Evolutionary conservation across 768 basidiomycete genomes (phyloP), one percentile per base, ranked within the genome.

Genomic region (Multifurca ochricompacta): DNA sequence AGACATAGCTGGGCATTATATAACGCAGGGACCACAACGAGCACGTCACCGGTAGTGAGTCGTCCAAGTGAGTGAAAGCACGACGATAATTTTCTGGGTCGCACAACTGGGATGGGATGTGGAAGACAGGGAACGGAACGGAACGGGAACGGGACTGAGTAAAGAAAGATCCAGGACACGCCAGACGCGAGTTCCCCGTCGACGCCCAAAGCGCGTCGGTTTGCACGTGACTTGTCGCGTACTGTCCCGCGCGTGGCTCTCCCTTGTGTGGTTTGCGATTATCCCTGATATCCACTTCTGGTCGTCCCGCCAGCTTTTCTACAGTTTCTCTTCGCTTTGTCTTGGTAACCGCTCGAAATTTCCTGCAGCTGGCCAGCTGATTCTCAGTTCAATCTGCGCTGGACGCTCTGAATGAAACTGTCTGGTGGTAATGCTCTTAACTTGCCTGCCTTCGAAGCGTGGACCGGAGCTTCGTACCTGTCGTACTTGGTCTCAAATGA

Each of bases 401-500:
- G 55, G 55, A 52, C 55, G 55, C 55, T 41, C 37, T 41, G 37
- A 39, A 46, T 46, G 37, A 39, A 46, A 40, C 32, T 48, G 45
- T 40, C 41, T 48, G 44, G 46, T 52, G 55, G 50, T 27, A n/a
- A 56, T 56, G 55, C 45, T 39, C 13, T 46, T 25, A 19, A 56
- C 25, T 30, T 52, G 55, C 45, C 55, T 40, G 52, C 16, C 44
- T 41, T 36, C 45, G 34, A 43, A 28, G 37, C 45, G 44, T 40
- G 32, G 45, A 21, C 25, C 32, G 10, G 32, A 56, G 30, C 50
- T 45, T 35, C 37, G 50, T 23, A 31, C 34, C 27, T 42, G 50
- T 6, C 45, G 27, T 19, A 19, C 49, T 28, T 49, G 44, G 16
- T 35, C 36, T 36, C 43, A 34, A 32, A 32, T 40, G 36, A 52